Evolutionary conservation across 2,329 filamentous ascomycete species (phyloP), one percentile per base, ranked within the genome.

Genomic region (Alternaria sp.): DNA sequence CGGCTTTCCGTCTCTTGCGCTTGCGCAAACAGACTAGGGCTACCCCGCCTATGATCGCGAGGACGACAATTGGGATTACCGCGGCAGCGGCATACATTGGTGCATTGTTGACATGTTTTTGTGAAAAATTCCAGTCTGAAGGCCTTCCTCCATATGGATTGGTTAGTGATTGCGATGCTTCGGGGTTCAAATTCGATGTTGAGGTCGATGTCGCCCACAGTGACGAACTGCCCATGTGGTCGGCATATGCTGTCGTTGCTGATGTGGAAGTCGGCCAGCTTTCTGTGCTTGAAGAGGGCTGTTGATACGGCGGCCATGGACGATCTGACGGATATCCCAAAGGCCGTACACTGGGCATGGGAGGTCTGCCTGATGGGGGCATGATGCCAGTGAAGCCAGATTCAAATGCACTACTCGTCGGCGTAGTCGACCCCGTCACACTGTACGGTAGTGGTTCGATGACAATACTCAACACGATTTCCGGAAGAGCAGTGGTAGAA

Each of bases 1-100:
- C 62, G 46, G 50, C 49, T 20, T 55, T 70, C 38, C 70, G 68
- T 57, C 66, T 67, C 62, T 65, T 74, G n/a, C 73, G 74, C 62
- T 67, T 77, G 34, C 74, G 72, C 50, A 78, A 46, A 45, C 66
- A 76, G 48, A 70, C 68, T 49, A 75, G 73, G 11, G 65, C 36
- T 2, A 72, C 8, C 3, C 64, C 50, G 7, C 65, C 74, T 28
- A 77, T 54, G 36, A 74, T 62, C n/a, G 44, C 63, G 14, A 77
- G 61, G 22, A 73, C 54, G 12, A 75, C 49, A 2, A 76, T 54
- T 8, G 74, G 72, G 2, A 71, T 58, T 14, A 71, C 54, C 7
- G 63, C 69, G 11, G 73, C 74, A 41, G 66, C 72, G 22, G 67
- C 71, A 44, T 73, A 73, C 16, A 72, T 28, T 4, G 69, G 60